A percentile compares a stretch with the other conserved stretches of the same genome.
Conservation (phyloP, 306 rosid species). For the Cyclanthera cordifolia region DNA sequence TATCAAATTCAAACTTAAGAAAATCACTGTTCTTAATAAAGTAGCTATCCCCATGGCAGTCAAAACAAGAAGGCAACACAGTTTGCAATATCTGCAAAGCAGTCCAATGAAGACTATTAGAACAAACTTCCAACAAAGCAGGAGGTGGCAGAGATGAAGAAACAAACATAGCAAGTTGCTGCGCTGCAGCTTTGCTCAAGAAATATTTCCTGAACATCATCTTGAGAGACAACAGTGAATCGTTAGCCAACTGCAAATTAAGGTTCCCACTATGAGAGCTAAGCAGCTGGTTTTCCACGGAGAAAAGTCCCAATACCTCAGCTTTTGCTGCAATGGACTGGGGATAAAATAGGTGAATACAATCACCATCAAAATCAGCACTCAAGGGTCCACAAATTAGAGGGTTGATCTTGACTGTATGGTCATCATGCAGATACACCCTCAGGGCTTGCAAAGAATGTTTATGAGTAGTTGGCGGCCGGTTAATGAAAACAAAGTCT, state of each 20-base stretch:
- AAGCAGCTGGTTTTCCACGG: constrained; percentile 78
- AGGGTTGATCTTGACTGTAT: constrained; percentile 85
- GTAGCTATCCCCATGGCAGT: constrained; percentile 48
- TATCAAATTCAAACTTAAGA: constrained; percentile 36
- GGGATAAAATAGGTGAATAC: constrained; percentile 81
- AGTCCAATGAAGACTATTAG: constrained; percentile 55
- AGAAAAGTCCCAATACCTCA: constrained; percentile 77
- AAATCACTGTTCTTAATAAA: constrained; percentile 46
- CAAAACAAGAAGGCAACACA: constrained; percentile 54
- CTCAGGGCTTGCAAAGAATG: constrained; percentile 84
- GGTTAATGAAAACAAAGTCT: constrained; percentile 72
- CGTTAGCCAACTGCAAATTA: constrained; percentile 59
- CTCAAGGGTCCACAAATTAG: constrained; percentile 87
- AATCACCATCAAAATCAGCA: constrained; percentile 95
- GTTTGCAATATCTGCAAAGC: constrained; percentile 65
- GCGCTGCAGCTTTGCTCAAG: constrained; percentile 38
- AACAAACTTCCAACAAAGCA: constrained; percentile 36
- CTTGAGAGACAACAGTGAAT: constrained; percentile 60
- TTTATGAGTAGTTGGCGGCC: constrained; percentile 93
- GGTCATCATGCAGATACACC: constrained; percentile 77
- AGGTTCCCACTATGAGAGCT: constrained; percentile 90
- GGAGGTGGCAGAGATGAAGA: constrained; percentile 53
- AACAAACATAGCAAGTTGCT: constrained; percentile 73
- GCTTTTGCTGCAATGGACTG: constrained; percentile 89
- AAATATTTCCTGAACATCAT: constrained; percentile 39